Percentiles rank a stretch among this genome's conserved stretches.
phyloP scores from a whole-genome alignment of 2,329 filamentous ascomycete genomes.

The Ceratocystis huliohia region DNA sequence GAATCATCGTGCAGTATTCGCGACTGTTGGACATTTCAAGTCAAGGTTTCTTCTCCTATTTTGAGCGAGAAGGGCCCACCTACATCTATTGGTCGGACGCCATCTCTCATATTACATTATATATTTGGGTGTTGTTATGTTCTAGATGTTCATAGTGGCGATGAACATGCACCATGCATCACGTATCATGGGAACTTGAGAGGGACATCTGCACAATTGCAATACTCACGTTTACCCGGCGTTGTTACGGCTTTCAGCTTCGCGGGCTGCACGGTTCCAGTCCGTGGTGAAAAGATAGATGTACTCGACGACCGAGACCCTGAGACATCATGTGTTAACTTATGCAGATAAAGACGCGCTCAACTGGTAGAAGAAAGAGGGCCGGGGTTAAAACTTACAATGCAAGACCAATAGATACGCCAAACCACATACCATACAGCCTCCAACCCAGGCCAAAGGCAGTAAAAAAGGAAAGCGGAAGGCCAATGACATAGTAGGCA shows the following conservation, averaged over 20 bases:
- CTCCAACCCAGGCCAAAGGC: slow-evolving; percentile 68
- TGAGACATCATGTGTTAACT: slow-evolving; percentile 25
- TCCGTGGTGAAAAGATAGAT: slow-evolving; percentile 39
- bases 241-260: slow-evolving; percentile 41
- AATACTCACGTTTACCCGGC: slow-evolving; percentile 28
- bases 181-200: neutral
- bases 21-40: too few relatives aligned
- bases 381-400: slow-evolving; percentile 34
- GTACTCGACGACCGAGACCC: slow-evolving; percentile 43
- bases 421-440: slow-evolving; percentile 68
- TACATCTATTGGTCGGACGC: too few relatives aligned
- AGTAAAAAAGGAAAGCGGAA: slow-evolving; percentile 69
- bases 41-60: too few relatives aligned
- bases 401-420: slow-evolving; percentile 58
- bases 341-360: neutral
- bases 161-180: neutral
- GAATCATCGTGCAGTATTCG: too few relatives aligned
- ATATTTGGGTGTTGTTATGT: too few relatives aligned
- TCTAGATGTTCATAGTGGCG: neutral
- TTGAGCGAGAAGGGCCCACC: too few relatives aligned
- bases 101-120: too few relatives aligned
- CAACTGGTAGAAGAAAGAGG: too few relatives aligned
- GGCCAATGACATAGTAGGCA: slow-evolving; percentile 72
- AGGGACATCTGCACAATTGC: neutral
- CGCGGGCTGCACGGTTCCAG: slow-evolving; percentile 41